phyloP scores from a whole-genome alignment of 805 yeast genomes.

The Wickerhamomyces mucosus region DNA sequence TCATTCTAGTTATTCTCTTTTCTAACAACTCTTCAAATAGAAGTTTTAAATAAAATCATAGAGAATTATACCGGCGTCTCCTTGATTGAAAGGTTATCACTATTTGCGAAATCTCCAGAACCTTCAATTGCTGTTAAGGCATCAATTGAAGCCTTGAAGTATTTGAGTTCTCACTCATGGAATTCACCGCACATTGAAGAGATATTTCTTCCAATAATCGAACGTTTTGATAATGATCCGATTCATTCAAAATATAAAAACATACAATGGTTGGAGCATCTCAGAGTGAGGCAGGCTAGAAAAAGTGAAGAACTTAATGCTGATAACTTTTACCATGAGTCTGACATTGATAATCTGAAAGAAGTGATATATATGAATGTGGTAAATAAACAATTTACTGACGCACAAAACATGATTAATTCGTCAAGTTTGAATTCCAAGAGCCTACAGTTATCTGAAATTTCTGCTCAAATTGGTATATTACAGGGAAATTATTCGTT shows the following conservation, averaged over 20 bases:
- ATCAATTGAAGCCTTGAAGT: not conserved
- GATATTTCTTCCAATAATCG: not conserved
- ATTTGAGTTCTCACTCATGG: not conserved
- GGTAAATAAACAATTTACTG: slow-evolving; percentile 12
- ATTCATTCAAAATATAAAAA: slow-evolving; percentile 1
- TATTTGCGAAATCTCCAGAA: not conserved
- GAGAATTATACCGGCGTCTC: not conserved
- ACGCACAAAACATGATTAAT: slow-evolving; percentile 13
- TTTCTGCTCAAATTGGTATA: slow-evolving; percentile 14
- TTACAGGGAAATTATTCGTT: slow-evolving; percentile 11
- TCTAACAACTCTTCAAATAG: no score
- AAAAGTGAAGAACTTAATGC: slow-evolving; percentile 8
- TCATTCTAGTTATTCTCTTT: no score
- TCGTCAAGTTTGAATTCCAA: slow-evolving; percentile 8
- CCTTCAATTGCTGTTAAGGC: not conserved
- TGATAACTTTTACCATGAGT: slow-evolving; percentile 17
- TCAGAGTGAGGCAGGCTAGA: slow-evolving; percentile 2
- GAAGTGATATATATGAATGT: slow-evolving; percentile 11
- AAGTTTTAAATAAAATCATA: not conserved
- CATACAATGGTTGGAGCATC: slow-evolving; percentile 4
- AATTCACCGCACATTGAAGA: not conserved
- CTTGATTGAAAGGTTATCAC: not conserved
- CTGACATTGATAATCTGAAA: slow-evolving; percentile 10
- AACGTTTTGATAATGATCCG: no score
- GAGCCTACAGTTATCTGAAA: slow-evolving; percentile 15